A percentile compares a stretch with the other conserved stretches of the same genome.
Conservation (phyloP, 352 stramenopile species). For the Globisporangium viniferum region DNA sequence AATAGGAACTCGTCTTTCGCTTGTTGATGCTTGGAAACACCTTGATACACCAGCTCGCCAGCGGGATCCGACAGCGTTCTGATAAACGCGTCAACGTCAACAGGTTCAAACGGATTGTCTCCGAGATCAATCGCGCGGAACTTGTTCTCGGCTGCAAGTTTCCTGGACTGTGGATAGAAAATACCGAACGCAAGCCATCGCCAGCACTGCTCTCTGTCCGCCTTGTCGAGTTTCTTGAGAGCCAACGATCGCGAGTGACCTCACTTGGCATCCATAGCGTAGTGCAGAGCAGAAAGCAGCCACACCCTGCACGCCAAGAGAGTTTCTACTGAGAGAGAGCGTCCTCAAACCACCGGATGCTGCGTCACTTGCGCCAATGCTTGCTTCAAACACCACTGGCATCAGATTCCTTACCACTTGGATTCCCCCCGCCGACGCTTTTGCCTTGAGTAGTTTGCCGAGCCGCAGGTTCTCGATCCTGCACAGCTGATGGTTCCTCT, state of each 20-base stretch:
- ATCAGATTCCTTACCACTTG: no score
- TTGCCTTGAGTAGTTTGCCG: no score
- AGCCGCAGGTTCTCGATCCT: no score
- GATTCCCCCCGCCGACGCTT: no score
- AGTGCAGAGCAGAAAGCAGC: neutral
- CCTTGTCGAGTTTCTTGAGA: neutral
- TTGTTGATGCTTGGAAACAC: neutral
- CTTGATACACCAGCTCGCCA: constrained; percentile 7
- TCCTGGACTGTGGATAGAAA: constrained; percentile 10
- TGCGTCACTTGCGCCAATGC: no score
- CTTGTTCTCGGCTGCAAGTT: neutral
- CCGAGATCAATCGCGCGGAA: neutral
- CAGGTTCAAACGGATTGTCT: neutral
- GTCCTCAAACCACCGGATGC: no score
- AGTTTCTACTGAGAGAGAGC: no score
- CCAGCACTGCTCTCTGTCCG: neutral
- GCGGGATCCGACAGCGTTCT: constrained; percentile 5
- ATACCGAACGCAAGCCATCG: constrained; percentile 1
- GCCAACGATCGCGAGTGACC: neutral
- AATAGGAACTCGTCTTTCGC: neutral
- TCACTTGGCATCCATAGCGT: neutral
- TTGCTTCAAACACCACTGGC: no score
- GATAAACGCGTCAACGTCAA: neutral
- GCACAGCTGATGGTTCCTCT: no score
- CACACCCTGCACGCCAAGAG: no score